Evolutionary conservation across 2,329 filamentous ascomycete species (phyloP), one percentile per base, ranked within the genome.

Genomic region (Nothomitra cinnamomea): DNA sequence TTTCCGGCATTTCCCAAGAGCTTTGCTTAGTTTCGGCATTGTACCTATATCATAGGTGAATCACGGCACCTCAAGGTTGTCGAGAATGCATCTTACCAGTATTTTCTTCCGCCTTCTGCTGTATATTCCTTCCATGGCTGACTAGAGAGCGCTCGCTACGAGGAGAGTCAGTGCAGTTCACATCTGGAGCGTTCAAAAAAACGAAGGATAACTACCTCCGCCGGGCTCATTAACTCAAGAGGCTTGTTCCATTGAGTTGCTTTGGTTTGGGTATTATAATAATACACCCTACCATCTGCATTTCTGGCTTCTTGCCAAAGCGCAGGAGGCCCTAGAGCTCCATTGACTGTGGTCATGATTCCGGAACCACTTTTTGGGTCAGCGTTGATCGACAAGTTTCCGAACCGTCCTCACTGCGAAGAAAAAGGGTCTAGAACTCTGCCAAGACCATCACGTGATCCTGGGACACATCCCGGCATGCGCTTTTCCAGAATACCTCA

Each of bases 91-190:
- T 28, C 53, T 17, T 49, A 54, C 85, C 88, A 98, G 69, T 98
- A 98, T 65, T 90, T 87, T 61, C 83, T 81, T 48, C 90, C 92
- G 58, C 87, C 85, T 57, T 88, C 81, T 21, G 86, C 82, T 24
- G 83, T 87, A 64, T 94, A 92, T 67, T 95, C 87, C 63, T 90
- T 92, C 88, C 89, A 98, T 58, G 86, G 85, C 60, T 92, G 85
- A 61, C 83, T 82, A 51, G 83, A 76, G 49, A 94, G 75, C 53
- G 86, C 86, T 64, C 84, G 84, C 87, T 89, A 64, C 17, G 12
- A 15, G 17, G 17, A 43, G 2, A 2, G 19, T 35, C 10, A 52
- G 50, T 22, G n/a, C 13, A 35, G 6, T 7, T 6, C 15, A 41
- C 5, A 41, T 8, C 58, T 49, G 43, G 38, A 54, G 7, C 42